These are phyloP conservation scores for Neurospora sp. DNA, from an alignment of 495 filamentous ascomycete genomes.

Conservation along the genomic window DNA sequence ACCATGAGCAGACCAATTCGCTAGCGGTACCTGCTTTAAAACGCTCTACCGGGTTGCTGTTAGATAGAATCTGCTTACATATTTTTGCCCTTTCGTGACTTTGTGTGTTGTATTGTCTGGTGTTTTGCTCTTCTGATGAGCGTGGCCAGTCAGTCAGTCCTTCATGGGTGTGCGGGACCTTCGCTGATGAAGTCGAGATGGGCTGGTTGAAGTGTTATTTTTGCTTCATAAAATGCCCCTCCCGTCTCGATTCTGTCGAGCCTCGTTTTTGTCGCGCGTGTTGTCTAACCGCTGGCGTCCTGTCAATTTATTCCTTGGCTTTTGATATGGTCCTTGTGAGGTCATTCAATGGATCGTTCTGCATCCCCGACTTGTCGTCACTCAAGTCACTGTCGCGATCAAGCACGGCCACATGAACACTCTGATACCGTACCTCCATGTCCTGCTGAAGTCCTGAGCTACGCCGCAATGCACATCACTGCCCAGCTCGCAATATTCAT, in stretches of 20 bases:
- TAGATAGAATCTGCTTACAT: conserved; percentile 46
- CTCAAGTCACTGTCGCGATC: neutral
- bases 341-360: too few species aligned
- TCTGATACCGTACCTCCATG: neutral
- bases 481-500: neutral
- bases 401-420: neutral
- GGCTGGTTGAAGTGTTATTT: too few species aligned
- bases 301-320: neutral
- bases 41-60: conserved; percentile 35
- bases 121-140: too few species aligned
- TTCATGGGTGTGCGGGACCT: too few species aligned
- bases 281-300: neutral
- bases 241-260: too few species aligned
- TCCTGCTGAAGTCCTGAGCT: neutral
- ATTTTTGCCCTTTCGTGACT: neutral
- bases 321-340: too few species aligned
- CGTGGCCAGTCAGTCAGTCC: too few species aligned
- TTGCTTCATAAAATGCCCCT: too few species aligned
- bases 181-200: too few species aligned
- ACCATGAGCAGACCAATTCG: conserved; percentile 36
- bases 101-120: too few species aligned
- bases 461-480: neutral
- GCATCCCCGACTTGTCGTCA: too few species aligned
- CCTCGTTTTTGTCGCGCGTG: too few species aligned
- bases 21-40: conserved; percentile 37